These are phyloP conservation scores for Colletotrichum australisinense DNA, from an alignment of 2,329 filamentous ascomycete species.

Conservation along the genomic window DNA sequence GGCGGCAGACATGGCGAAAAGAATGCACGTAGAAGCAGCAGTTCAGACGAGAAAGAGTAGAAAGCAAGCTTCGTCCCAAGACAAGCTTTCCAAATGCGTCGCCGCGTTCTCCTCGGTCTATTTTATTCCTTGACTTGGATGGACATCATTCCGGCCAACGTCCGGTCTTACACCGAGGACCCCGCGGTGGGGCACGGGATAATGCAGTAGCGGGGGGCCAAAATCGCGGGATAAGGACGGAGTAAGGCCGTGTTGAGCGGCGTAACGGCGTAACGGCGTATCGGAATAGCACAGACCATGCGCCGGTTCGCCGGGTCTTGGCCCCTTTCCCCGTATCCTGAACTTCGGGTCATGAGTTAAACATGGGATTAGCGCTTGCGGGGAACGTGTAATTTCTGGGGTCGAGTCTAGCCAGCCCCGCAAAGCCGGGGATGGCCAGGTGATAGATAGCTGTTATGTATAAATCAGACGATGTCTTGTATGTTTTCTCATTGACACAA, in stretches of 20 bases:
- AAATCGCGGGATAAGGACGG: constrained; percentile 7
- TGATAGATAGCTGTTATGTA: not conserved
- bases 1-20: constrained; percentile 37
- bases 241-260: not conserved
- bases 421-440: constrained; percentile 3
- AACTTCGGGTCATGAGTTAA: not conserved
- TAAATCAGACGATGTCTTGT: not conserved
- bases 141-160: not conserved
- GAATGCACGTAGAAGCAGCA: not conserved
- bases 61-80: not conserved
- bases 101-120: not conserved
- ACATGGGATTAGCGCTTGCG: constrained; percentile 7
- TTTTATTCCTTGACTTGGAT: not conserved
- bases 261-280: constrained; percentile 21
- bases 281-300: constrained; percentile 27
- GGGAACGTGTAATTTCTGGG: constrained; percentile 12
- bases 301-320: constrained; percentile 7
- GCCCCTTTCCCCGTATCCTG: not conserved
- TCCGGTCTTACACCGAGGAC: constrained; percentile 16
- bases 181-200: constrained; percentile 22
- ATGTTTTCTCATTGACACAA: not conserved
- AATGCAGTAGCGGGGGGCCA: constrained; percentile 8
- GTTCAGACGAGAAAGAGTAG: not conserved
- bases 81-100: not conserved
- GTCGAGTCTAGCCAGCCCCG: constrained; percentile 7